phyloP scores from a whole-genome alignment of 139 green algal genomes.

The Chlorella sp. region DNA sequence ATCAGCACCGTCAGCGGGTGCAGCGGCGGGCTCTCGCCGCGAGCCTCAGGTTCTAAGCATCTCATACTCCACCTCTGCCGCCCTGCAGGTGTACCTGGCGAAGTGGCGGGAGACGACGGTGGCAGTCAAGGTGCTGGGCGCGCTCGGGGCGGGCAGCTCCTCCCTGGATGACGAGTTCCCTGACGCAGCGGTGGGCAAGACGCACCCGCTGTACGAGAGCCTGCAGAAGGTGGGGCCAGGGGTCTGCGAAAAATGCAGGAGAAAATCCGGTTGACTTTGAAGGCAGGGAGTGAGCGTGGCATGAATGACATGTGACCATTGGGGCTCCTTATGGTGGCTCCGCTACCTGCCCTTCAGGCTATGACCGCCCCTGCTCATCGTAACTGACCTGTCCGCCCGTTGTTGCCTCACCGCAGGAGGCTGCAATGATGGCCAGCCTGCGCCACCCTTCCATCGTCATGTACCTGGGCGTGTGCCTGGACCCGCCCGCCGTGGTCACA shows the following conservation, averaged over 20 bases:
- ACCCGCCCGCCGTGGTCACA: constrained; percentile 40
- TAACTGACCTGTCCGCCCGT: no score
- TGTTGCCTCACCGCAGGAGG: constrained; percentile 61
- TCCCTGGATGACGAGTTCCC: constrained; percentile 36
- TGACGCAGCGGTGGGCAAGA: not conserved
- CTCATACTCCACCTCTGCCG: not conserved
- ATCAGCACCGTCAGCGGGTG: no score
- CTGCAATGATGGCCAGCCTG: constrained; percentile 41
- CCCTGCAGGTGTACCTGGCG: constrained; percentile 59
- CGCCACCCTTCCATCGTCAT: constrained; percentile 71
- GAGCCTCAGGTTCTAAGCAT: not conserved
- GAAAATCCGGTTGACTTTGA: no score
- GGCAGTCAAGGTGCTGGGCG: constrained; percentile 63
- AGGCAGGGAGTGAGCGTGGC: no score
- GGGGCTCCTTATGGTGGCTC: no score
- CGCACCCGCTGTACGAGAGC: constrained; percentile 32
- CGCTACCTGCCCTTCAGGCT: no score
- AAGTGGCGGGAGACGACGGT: constrained; percentile 70
- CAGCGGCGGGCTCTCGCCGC: no score
- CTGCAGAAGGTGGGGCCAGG: constrained; percentile 25
- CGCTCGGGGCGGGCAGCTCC: constrained; percentile 1
- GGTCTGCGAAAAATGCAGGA: no score
- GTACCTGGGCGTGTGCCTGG: constrained; percentile 50
- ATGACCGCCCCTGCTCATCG: no score
- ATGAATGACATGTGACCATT: no score